Percentiles rank a stretch among this genome's conserved stretches.
Evolutionary conservation across 1,284 basidiomycete genomes (phyloP).

Genomic region (Psilocybe mexicana): DNA sequence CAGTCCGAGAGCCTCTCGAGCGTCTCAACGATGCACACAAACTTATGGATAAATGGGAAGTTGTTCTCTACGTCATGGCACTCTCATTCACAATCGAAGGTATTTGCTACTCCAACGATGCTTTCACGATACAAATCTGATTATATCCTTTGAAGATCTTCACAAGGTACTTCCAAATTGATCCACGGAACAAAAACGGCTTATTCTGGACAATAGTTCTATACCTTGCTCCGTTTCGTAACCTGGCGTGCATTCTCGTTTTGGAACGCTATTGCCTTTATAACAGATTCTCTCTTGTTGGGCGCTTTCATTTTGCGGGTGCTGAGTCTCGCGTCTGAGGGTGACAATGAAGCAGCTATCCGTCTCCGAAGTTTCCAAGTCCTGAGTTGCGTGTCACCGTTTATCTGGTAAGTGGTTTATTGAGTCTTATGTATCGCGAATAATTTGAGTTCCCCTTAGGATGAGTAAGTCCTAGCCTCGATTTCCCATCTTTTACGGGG

Average conservation of each 20-base stretch:
- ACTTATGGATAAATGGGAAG: constrained; percentile 75
- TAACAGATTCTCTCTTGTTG: constrained; percentile 73
- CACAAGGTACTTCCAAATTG: constrained; percentile 50
- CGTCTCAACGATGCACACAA: constrained; percentile 50
- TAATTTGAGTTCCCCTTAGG: constrained; percentile 41
- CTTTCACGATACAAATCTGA: neutral
- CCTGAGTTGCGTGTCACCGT: constrained; percentile 82
- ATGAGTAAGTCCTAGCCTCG: constrained; percentile 63
- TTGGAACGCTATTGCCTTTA: constrained; percentile 74
- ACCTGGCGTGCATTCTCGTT: constrained; percentile 78
- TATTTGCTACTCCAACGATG: constrained; percentile 25
- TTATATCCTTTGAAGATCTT: constrained; percentile 47
- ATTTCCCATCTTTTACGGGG: constrained; percentile 2
- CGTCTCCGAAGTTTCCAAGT: constrained; percentile 84
- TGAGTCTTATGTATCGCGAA: neutral
- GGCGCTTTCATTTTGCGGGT: constrained; percentile 77
- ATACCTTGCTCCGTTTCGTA: constrained; percentile 63
- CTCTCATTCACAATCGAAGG: constrained; percentile 81
- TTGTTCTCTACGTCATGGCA: constrained; percentile 74
- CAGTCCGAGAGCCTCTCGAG: constrained; percentile 75
- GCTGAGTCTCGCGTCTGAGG: constrained; percentile 51
- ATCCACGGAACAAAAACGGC: neutral
- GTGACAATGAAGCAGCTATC: constrained; percentile 40
- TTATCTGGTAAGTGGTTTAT: constrained; percentile 68
- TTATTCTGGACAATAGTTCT: constrained; percentile 45